These are phyloP conservation scores for Tagetes erecta DNA, from an alignment of 129 eudicot species.

Conservation along the genomic window DNA sequence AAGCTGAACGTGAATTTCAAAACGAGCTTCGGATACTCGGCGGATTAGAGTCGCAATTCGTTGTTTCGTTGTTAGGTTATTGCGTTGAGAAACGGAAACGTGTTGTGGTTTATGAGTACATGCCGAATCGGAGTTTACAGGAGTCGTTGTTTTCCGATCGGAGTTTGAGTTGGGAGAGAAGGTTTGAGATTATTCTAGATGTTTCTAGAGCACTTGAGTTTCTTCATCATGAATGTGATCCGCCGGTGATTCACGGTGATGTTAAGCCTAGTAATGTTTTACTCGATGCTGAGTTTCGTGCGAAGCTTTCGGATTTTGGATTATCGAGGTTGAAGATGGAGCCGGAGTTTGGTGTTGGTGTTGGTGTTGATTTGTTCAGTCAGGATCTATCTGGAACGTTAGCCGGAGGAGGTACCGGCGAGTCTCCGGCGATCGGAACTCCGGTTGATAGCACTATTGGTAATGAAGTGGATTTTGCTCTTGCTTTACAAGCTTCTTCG, in stretches of 20 bases:
- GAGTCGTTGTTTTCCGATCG: slow-evolving; percentile 62
- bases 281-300: slow-evolving; percentile 79
- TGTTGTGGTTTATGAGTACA: slow-evolving; percentile 82
- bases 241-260: slow-evolving; percentile 97
- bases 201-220: slow-evolving; percentile 76
- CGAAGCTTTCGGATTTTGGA: slow-evolving; percentile 93
- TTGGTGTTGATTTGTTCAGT: slow-evolving; percentile 83
- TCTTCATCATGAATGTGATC: slow-evolving; percentile 86
- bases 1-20: slow-evolving; percentile 74
- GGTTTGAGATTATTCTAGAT: slow-evolving; percentile 66
- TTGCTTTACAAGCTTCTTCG: slow-evolving; percentile 86
- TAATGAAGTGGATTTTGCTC: slow-evolving; percentile 82
- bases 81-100: slow-evolving; percentile 67
- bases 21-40: slow-evolving; percentile 85
- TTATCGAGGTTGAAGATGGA: slow-evolving; percentile 77
- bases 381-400: slow-evolving; percentile 75
- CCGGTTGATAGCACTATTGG: slow-evolving; percentile 43
- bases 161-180: slow-evolving; percentile 58
- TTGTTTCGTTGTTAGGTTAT: slow-evolving; percentile 78
- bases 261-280: slow-evolving; percentile 95
- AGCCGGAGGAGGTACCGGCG: slow-evolving; percentile 36
- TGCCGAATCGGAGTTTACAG: slow-evolving; percentile 91
- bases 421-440: slow-evolving; percentile 58
- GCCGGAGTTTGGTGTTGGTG: slow-evolving; percentile 33
- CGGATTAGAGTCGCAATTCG: slow-evolving; percentile 53